Conservation (phyloP, 2,329 filamentous ascomycete genomes). For the Xylariaceae sp. region DNA sequence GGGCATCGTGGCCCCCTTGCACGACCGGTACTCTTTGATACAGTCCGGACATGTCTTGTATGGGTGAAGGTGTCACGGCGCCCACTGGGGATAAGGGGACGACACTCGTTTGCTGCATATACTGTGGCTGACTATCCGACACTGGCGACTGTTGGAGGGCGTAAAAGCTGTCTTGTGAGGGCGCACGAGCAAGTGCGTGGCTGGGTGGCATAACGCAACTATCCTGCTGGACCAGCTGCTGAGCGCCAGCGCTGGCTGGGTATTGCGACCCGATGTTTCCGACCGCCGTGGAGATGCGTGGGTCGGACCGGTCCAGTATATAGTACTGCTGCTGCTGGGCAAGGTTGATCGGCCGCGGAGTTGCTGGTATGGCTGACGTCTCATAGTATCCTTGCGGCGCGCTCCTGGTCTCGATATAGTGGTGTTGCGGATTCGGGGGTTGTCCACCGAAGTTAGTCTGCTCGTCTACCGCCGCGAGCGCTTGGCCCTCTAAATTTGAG, state of each 20-base stretch:
- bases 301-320: slow-evolving; percentile 55
- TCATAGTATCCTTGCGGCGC: slow-evolving; percentile 42
- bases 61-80: background rate
- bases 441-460: background rate
- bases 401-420: slow-evolving; percentile 26
- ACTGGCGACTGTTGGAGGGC: background rate
- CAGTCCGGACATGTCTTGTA: background rate
- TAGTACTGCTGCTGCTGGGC: slow-evolving; percentile 46
- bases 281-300: background rate
- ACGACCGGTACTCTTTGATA: background rate
- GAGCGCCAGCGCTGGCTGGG: background rate
- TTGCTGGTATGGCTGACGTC: slow-evolving; percentile 38
- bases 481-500: background rate
- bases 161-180: background rate
- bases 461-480: background rate
- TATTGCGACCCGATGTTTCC: background rate
- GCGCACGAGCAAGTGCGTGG: background rate
- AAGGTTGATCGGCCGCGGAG: slow-evolving; percentile 45
- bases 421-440: background rate
- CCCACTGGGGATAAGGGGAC: background rate
- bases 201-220: background rate
- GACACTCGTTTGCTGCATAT: background rate
- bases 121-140: background rate
- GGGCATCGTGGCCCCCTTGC: background rate
- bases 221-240: background rate